Evolutionary conservation across 2,329 filamentous ascomycete genomes (phyloP), one percentile per base, ranked within the genome.

Genomic region (Paecilomyces sp.): DNA sequence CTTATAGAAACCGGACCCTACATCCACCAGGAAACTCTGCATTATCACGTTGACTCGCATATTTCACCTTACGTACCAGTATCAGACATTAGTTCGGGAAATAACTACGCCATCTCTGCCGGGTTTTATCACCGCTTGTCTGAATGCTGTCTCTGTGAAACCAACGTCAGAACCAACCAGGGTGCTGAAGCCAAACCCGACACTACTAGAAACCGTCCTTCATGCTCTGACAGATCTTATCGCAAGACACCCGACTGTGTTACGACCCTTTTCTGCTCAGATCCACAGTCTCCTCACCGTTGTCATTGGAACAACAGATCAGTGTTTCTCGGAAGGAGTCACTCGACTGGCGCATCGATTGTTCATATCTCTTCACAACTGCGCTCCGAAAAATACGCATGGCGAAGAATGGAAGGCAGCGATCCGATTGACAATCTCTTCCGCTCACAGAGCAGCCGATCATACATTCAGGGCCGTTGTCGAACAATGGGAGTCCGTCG

Each of bases 81-180:
- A 92, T 70, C 90, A 89, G 61, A 94, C 91, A 8, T 80, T 97
- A 57, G 82, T 93, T 53, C 84, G 93, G 66, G 92, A 97, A 71
- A 90, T 97, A 62, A 92, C 90, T 0, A 96, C 92, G 0, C 91
- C 91, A 2, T 90, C 86, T 2, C 78, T 97, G 22, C 86, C 90
- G 1, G 78, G 83, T 1, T 96, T 93, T 68, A 82, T 92, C 54
- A 86, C 85, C 0, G 82, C 88, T 2, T 91, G 89, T 66, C 74
- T 96, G 53, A 86, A 88, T 67, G 80, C 93, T 53, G 76, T 82
- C 59, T 76, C 72, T 18, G 84, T 70, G 80, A 85, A 77, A 56
- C 66, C 68, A 9, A 62, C 70, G 7, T 72, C 67, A n/a, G 74
- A 73, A 28, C 73, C 70, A 60, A 61, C 57, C 28, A 67, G 72